phyloP scores from a whole-genome alignment of 2,329 filamentous ascomycete species.

The Aspergillus floridensis region DNA sequence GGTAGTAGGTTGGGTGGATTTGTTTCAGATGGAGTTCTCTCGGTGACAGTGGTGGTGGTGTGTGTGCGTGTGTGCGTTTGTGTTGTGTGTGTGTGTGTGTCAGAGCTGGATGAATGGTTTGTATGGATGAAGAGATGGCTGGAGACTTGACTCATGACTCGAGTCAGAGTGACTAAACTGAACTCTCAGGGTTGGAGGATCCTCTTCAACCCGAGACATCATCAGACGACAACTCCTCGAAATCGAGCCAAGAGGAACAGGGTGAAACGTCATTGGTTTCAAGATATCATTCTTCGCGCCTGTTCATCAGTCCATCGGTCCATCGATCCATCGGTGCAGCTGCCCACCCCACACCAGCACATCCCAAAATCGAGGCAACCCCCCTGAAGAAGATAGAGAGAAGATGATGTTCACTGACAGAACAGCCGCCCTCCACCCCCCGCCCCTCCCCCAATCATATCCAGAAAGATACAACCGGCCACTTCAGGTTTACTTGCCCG shows the following conservation, averaged over 20 bases:
- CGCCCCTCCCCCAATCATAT: not conserved
- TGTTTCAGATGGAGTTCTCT: not conserved
- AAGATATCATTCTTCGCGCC: not conserved
- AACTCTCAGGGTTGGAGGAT: not conserved
- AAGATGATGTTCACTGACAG: not conserved
- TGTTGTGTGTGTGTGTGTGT: too few relatives aligned
- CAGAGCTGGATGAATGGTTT: too few relatives aligned
- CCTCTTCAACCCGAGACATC: not conserved
- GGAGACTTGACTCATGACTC: too few relatives aligned
- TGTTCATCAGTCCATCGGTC: not conserved
- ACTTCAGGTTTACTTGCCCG: conserved; percentile 25
- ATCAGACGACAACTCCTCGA: not conserved
- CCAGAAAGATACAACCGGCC: not conserved
- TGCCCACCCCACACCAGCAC: not conserved
- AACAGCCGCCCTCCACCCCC: too few relatives aligned
- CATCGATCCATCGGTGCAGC: not conserved
- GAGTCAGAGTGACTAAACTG: not conserved
- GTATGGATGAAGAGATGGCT: too few relatives aligned
- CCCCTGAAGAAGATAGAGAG: not conserved
- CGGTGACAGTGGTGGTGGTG: not conserved
- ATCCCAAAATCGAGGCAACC: not conserved
- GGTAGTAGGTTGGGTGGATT: not conserved
- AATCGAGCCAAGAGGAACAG: not conserved
- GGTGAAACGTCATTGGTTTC: not conserved
- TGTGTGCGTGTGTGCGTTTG: too few relatives aligned